A percentile compares a stretch with the other conserved stretches of the same genome.
These are phyloP conservation scores for Orbilia ellipsospora DNA, from an alignment of 2,329 filamentous ascomycete genomes.

Conservation along the genomic window DNA sequence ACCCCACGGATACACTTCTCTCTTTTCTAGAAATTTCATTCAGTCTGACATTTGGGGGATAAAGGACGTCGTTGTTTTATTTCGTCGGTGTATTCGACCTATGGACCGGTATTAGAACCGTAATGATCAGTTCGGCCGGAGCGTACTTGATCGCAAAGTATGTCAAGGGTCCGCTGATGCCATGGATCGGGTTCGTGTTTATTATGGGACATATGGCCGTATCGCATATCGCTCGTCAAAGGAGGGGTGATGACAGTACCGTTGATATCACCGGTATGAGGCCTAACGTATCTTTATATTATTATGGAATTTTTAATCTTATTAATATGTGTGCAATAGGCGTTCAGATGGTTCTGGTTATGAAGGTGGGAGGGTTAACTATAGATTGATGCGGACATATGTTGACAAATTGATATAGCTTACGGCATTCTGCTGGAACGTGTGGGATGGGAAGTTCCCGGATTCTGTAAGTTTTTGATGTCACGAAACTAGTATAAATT, in stretches of 20 bases:
- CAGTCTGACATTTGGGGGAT: neutral
- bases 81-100: conserved; percentile 92
- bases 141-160: conserved; percentile 86
- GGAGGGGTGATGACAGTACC: conserved; percentile 71
- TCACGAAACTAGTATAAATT: neutral
- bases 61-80: conserved; percentile 84
- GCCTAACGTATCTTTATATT: conserved; percentile 6
- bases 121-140: conserved; percentile 80
- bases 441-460: conserved; percentile 87
- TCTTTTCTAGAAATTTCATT: neutral
- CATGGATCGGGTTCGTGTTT: conserved; percentile 94
- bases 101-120: conserved; percentile 83
- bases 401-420: conserved; percentile 64
- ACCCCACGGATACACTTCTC: conserved; percentile 45
- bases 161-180: conserved; percentile 91
- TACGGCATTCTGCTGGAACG: conserved; percentile 96
- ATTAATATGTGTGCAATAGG: conserved; percentile 61
- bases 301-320: conserved; percentile 4
- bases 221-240: conserved; percentile 86
- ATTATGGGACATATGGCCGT: conserved; percentile 95
- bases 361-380: conserved; percentile 71
- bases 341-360: conserved; percentile 97
- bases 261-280: conserved; percentile 88
- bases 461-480: conserved; percentile 62
- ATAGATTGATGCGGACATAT: neutral